A percentile compares a stretch with the other conserved stretches of the same genome.
phyloP scores from a whole-genome alignment of 108 stramenopile species.

The Ochromonas danica region DNA sequence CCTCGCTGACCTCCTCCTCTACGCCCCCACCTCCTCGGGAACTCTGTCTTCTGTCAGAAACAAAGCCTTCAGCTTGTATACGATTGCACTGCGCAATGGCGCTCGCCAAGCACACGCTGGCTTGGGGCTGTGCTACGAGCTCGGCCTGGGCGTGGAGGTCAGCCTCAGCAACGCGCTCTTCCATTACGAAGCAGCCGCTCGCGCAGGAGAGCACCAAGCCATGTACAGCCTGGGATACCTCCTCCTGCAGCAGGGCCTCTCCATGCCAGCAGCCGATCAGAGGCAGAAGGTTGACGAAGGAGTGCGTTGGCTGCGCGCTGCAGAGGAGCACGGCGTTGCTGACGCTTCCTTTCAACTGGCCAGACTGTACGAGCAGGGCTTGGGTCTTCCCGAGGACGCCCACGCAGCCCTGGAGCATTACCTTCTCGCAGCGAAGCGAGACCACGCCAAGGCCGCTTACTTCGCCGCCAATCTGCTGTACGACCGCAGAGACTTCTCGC shows the following conservation, averaged over 20 bases:
- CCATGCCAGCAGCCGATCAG: no score
- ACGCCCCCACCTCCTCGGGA: background rate
- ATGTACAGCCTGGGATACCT: constrained; percentile 12
- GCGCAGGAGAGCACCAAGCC: background rate
- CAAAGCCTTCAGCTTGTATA: background rate
- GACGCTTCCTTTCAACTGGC: background rate
- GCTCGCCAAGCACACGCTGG: background rate
- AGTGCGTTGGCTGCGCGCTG: background rate
- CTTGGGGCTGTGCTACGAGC: background rate
- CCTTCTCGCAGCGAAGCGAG: background rate
- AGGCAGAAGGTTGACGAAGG: background rate
- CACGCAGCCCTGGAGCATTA: background rate
- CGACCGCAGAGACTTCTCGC: background rate
- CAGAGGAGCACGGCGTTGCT: background rate
- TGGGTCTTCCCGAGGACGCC: background rate
- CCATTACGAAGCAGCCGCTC: background rate
- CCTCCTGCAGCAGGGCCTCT: no score
- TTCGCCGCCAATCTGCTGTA: constrained; percentile 18
- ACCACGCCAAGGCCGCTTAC: background rate
- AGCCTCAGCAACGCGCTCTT: background rate
- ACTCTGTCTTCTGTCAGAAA: background rate
- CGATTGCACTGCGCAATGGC: background rate
- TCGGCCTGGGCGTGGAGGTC: background rate
- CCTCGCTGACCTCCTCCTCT: background rate
- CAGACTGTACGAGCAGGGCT: background rate